Percentiles rank a stretch among this genome's conserved stretches.
Evolutionary conservation across 495 filamentous ascomycete genomes (phyloP).

Genomic region (Oleoguttula mirabilis): DNA sequence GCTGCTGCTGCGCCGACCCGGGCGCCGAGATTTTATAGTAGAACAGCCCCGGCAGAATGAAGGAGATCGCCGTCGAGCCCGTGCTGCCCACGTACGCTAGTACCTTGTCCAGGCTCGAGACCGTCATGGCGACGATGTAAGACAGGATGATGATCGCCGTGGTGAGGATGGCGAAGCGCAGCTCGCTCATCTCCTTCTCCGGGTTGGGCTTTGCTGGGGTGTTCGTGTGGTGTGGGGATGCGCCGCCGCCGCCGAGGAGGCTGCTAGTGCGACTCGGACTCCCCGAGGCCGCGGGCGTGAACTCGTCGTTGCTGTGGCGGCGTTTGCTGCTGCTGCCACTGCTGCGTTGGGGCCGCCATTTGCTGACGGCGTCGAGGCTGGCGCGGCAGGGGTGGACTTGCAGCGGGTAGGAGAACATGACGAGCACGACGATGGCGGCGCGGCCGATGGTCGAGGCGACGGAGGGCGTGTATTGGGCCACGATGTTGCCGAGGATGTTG

Average conservation of each 20-base stretch:
- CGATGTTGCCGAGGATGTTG: constrained; percentile 78
- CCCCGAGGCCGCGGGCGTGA: constrained; percentile 16
- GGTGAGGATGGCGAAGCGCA: constrained; percentile 81
- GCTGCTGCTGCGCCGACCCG: constrained; percentile 68
- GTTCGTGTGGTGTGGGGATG: constrained; percentile 6
- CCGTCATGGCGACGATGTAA: constrained; percentile 80
- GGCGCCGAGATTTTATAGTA: constrained; percentile 96
- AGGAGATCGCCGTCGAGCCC: constrained; percentile 85
- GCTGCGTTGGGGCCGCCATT: constrained; percentile 62
- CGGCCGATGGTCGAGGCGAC: constrained; percentile 80
- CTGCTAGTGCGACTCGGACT: constrained; percentile 26
- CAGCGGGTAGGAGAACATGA: constrained; percentile 92
- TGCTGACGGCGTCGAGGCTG: constrained; percentile 79
- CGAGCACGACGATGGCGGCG: constrained; percentile 88
- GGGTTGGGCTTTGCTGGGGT: constrained; percentile 5
- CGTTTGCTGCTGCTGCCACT: constrained; percentile 15
- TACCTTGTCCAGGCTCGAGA: constrained; percentile 77
- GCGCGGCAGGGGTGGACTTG: constrained; percentile 93
- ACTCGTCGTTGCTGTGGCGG: constrained; percentile 7
- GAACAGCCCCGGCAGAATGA: constrained; percentile 90
- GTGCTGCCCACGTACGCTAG: constrained; percentile 93
- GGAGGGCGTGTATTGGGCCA: constrained; percentile 74
- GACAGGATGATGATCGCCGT: constrained; percentile 70
- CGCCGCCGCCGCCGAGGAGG: neutral
- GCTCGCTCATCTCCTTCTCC: constrained; percentile 65